Evolutionary conservation across 176 grass and related monocot genomes (phyloP).

Genomic region (Aegilops bicornis): DNA sequence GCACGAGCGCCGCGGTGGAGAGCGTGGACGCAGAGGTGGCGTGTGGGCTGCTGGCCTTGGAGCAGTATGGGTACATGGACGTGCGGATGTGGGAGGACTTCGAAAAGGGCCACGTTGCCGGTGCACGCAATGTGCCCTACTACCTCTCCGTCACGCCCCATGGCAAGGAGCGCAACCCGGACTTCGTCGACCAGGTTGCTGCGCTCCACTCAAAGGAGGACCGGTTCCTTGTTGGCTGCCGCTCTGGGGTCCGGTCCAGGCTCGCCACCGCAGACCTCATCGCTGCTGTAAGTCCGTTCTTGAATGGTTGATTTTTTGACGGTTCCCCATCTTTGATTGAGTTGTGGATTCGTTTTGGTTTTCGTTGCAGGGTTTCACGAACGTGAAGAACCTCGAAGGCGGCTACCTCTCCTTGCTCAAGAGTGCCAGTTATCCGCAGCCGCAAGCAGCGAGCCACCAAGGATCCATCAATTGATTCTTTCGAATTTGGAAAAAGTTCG

Average conservation of each 20-base stretch:
- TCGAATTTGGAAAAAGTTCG: too few relatives aligned
- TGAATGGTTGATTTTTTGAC: too few relatives aligned
- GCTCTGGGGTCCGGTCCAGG: slow-evolving; percentile 38
- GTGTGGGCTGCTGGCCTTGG: slow-evolving; percentile 29
- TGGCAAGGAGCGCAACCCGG: slow-evolving; percentile 35
- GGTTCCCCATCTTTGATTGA: background rate
- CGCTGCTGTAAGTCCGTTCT: too few relatives aligned
- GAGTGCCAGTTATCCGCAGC: background rate
- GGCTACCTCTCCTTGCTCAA: slow-evolving; percentile 44
- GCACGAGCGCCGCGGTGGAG: background rate
- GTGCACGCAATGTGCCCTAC: slow-evolving; percentile 41
- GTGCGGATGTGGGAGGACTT: slow-evolving; percentile 56
- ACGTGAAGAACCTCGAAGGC: slow-evolving; percentile 33
- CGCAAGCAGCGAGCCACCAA: background rate
- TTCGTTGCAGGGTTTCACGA: slow-evolving; percentile 29
- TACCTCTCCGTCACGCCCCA: slow-evolving; percentile 39
- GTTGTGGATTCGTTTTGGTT: too few relatives aligned
- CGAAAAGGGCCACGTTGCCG: slow-evolving; percentile 32
- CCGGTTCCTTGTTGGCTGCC: slow-evolving; percentile 35
- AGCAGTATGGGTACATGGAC: slow-evolving; percentile 33
- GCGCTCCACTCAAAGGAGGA: slow-evolving; percentile 22
- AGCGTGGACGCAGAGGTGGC: slow-evolving; percentile 35
- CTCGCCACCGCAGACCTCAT: slow-evolving; percentile 44
- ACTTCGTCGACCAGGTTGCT: slow-evolving; percentile 28
- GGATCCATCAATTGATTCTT: background rate